Evolutionary conservation across 2,329 filamentous ascomycete species (phyloP), one percentile per base, ranked within the genome.

Genomic region (Penicillium sumatraense): DNA sequence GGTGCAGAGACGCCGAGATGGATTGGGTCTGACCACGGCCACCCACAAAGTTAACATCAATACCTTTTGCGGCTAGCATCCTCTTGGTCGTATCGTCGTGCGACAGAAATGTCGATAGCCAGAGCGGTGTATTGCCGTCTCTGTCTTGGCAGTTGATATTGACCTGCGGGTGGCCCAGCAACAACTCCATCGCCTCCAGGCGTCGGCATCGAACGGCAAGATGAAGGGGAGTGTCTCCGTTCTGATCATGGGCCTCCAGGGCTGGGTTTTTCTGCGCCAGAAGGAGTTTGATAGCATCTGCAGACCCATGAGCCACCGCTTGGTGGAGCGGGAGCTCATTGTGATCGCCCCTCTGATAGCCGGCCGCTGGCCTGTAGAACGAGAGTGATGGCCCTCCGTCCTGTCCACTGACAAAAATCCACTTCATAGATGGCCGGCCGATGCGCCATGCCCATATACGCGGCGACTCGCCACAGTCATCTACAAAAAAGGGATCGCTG

Each of bases 121-220:
- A 58, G 7, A 58, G 48, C 2, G 52, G 56, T 11, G 51, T 58
- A 27, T 58, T 58, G 7, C 51, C 48, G 36, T 58, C 38, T 42
- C 16, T 42, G 38, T 11, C 36, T 33, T 45, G 31, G 42, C 40
- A 41, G 20, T 41, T 24, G n/a, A 27, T 26, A 8, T 16, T 16
- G 35, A 23, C 21, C 4, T 26, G 20, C 21, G 5, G 35, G 23
- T 23, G 21, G n/a, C 21, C 16, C 38, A 36, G n/a, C 31, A 40
- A 21, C 16, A 38, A 26, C 3, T 49, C n/a, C 20, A 33, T 11
- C 21, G 18, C 21, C 13, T 16, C 33, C 27, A 23, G 26, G 16
- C 33, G 23, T 16, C 16, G 36, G 18, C 33, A 49, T 40, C 33
- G 31, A 21, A 40, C 31, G n/a, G 20, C 33, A 14, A 38, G 21